phyloP scores from a whole-genome alignment of 1,139 yeast species.

The Hyphopichia khmerensis region DNA sequence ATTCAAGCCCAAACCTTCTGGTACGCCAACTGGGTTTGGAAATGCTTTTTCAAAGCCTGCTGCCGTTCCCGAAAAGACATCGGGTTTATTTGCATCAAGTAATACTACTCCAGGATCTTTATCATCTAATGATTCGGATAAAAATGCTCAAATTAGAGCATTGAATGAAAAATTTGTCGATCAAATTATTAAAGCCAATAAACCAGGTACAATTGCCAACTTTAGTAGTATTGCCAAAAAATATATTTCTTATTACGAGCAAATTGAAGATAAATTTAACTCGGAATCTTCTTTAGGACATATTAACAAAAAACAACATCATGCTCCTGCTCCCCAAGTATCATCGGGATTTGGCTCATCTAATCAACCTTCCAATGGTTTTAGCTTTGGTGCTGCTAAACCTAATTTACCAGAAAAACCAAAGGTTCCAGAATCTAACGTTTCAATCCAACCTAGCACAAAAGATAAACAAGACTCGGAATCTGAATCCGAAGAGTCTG shows the following conservation, averaged over 20 bases:
- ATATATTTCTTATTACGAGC: slow-evolving; percentile 55
- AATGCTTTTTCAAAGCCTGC: slow-evolving; percentile 5
- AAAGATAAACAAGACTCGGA: slow-evolving; percentile 19
- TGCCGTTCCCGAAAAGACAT: not conserved
- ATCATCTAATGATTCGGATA: slow-evolving; percentile 10
- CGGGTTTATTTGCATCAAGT: slow-evolving; percentile 3
- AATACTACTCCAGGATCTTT: slow-evolving; percentile 4
- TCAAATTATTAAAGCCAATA: slow-evolving; percentile 43
- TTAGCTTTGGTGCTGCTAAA: not conserved
- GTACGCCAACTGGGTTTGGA: slow-evolving; percentile 7
- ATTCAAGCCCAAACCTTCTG: not conserved
- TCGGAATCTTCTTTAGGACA: slow-evolving; percentile 1
- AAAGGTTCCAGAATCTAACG: slow-evolving; percentile 5
- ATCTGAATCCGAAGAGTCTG: slow-evolving; percentile 31
- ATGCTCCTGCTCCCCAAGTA: not conserved
- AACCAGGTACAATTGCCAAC: slow-evolving; percentile 53
- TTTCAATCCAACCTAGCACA: slow-evolving; percentile 4
- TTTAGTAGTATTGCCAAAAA: slow-evolving; percentile 57
- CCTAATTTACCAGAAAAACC: slow-evolving; percentile 3
- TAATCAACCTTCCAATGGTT: not conserved
- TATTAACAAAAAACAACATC: slow-evolving; percentile 2
- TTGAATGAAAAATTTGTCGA: slow-evolving; percentile 64
- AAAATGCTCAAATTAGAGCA: slow-evolving; percentile 54
- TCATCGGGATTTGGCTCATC: not conserved
- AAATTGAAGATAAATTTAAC: slow-evolving; percentile 28